These are phyloP conservation scores for Monosporozyma siamensis DNA, from an alignment of 805 yeast species.

Conservation along the genomic window DNA sequence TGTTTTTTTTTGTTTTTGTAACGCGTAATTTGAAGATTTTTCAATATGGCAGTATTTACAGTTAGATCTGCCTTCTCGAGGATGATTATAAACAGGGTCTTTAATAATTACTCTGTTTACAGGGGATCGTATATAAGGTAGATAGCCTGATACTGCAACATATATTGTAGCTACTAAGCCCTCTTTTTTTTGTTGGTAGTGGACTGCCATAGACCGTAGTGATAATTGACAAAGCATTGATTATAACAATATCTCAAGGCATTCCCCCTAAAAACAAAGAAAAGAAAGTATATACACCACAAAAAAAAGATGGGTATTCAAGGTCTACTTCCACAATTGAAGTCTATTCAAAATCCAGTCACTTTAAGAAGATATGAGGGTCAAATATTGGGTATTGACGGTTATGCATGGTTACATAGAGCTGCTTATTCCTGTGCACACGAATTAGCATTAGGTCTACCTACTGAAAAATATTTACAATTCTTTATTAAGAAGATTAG, in stretches of 20 bases:
- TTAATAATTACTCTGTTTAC: no score
- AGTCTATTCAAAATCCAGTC: slow-evolving; percentile 56
- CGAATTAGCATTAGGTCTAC: slow-evolving; percentile 62
- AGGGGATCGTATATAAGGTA: no score
- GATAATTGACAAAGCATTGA: no score
- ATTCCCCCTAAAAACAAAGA: neutral
- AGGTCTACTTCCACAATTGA: slow-evolving; percentile 72
- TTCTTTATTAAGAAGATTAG: slow-evolving; percentile 59
- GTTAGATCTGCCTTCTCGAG: neutral
- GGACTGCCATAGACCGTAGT: no score
- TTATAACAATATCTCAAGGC: no score
- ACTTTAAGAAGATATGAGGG: slow-evolving; percentile 58
- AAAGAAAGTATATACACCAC: neutral
- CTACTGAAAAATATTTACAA: slow-evolving; percentile 63
- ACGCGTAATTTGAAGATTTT: slow-evolving; percentile 7
- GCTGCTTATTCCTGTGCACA: slow-evolving; percentile 75
- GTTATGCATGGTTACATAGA: slow-evolving; percentile 93
- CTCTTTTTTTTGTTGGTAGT: no score
- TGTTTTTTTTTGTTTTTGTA: slow-evolving; percentile 4
- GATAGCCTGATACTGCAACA: no score
- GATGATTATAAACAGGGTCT: neutral
- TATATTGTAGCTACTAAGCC: no score
- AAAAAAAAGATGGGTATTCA: slow-evolving; percentile 58
- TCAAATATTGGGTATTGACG: slow-evolving; percentile 80
- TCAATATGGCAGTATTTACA: neutral